Conservation (phyloP, 176 grass and related monocot species). For the Phragmites australis region DNA sequence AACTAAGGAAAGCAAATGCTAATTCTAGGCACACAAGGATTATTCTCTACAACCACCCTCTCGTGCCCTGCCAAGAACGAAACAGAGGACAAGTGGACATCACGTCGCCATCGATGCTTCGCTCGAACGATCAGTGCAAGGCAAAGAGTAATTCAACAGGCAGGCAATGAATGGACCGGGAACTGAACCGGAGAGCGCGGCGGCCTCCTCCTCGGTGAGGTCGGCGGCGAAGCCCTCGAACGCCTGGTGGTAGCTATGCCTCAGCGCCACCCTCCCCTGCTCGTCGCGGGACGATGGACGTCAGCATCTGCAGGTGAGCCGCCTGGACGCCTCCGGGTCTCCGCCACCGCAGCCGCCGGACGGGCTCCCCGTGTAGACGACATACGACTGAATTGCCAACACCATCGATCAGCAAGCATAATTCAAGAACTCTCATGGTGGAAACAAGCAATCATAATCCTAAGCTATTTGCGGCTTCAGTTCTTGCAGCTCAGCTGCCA, state of each 20-base stretch:
- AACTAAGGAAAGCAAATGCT: too few relatives aligned
- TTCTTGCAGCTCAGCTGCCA: slow-evolving; percentile 1
- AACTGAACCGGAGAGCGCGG: slow-evolving; percentile 61
- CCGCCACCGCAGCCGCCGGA: slow-evolving; percentile 9
- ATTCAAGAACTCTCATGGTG: not conserved
- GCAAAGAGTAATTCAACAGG: not conserved
- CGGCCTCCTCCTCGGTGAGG: slow-evolving; percentile 83
- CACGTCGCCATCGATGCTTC: not conserved
- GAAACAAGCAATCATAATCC: not conserved
- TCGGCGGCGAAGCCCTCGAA: slow-evolving; percentile 80
- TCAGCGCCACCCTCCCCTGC: slow-evolving; percentile 59
- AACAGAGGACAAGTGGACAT: not conserved
- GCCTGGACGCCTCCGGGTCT: slow-evolving; percentile 45
- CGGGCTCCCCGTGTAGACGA: slow-evolving; percentile 77
- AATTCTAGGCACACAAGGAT: too few relatives aligned
- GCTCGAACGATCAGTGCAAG: not conserved
- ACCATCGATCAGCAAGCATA: not conserved
- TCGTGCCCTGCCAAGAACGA: slow-evolving; percentile 51
- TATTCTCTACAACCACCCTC: slow-evolving; percentile 22
- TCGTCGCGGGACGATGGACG: slow-evolving; percentile 68
- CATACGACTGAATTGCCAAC: slow-evolving; percentile 67
- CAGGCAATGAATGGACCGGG: not conserved
- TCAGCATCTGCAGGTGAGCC: slow-evolving; percentile 76
- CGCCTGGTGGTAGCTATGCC: slow-evolving; percentile 88
- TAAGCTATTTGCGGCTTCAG: not conserved